Evolutionary conservation across 1,284 basidiomycete species (phyloP), one percentile per base, ranked within the genome.

Genomic region (Anthracocystis setariae): DNA sequence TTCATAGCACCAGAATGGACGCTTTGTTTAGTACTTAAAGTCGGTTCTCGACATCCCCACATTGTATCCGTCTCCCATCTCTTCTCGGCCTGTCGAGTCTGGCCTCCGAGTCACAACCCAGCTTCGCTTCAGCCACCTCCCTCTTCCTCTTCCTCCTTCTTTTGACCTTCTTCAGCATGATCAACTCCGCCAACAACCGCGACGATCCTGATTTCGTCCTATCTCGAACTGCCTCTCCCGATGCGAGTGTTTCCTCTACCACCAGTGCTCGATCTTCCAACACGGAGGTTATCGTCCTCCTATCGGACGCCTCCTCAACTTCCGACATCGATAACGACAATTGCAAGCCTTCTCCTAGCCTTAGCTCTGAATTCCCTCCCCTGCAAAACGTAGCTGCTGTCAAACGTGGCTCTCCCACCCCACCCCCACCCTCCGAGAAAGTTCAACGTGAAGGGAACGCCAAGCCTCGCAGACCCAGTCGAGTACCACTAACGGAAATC

Each of bases 1-100:
- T 39, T 18, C 21, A 40, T 38, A 37, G 47, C 44, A 47, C 33
- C 38, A 46, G 20, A 18, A 18, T 13, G 18, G 50, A 48, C 23
- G 60, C 52, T 29, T 54, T 56, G 43, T 45, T 35, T 20, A 24
- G 10, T 62, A 62, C 52, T 37, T 62, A 56, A 46, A 47, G 38
- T 46, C 44, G 23, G 23, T 24, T 12, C 33, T 46, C 53, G 43
- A 23, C 48, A 24, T 21, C 27, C 29, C 39, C 39, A 20, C 33
- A 20, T 29, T 38, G 33, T 18, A 24, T 45, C 32, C 40, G 18
- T 37, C 18, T 21, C 29, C 38, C 47, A 18, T 27, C 21, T 13
- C 23, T 23, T 46, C 39, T 25, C 32, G 8, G 25, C 37, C 33
- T 25, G 32, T 35, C 59, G 46, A 49, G 8, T 9, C 18, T 46